Percentiles rank a stretch among this genome's conserved stretches.
phyloP scores from a whole-genome alignment of 108 stramenopile species.

The Craspedostauros australis region DNA sequence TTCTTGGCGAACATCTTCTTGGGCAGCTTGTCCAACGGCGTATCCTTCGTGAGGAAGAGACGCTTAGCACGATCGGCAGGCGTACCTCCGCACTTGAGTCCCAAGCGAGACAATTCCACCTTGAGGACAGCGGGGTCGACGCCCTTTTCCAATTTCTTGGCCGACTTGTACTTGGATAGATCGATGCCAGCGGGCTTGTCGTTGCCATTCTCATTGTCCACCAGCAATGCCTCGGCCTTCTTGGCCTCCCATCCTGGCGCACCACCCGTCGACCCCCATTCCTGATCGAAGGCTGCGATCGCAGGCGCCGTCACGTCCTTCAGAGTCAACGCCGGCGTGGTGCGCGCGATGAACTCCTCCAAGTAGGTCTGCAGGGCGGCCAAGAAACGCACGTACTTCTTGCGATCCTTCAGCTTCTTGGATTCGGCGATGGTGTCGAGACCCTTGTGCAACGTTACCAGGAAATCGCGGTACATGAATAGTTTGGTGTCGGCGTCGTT shows the following conservation, averaged over 20 bases:
- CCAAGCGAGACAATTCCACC: constrained; percentile 78
- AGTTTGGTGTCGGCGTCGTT: constrained; percentile 4
- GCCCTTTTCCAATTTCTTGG: constrained; percentile 51
- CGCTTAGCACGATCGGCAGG: constrained; percentile 83
- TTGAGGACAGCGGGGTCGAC: constrained; percentile 83
- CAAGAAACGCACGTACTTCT: constrained; percentile 72
- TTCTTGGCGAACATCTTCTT: constrained; percentile 71
- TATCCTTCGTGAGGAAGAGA: constrained; percentile 86
- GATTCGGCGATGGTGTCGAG: constrained; percentile 32
- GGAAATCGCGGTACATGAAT: constrained; percentile 49
- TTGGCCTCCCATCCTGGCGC: constrained; percentile 58
- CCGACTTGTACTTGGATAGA: constrained; percentile 45
- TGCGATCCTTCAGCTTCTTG: constrained; percentile 65
- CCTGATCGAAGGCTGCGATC: constrained; percentile 38
- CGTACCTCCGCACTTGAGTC: constrained; percentile 95
- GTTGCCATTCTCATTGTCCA: constrained; percentile 6
- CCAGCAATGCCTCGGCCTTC: constrained; percentile 50
- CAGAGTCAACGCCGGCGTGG: constrained; percentile 60
- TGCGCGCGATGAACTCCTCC: constrained; percentile 55
- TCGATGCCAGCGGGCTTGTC: constrained; percentile 33
- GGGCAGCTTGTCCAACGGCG: constrained; percentile 73
- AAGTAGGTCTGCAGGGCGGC: constrained; percentile 52
- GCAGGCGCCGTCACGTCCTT: constrained; percentile 41
- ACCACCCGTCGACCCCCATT: constrained; percentile 57
- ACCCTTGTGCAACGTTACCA: constrained; percentile 42